Base-by-base conservation (phyloP, 352 stramenopile species). In the Blastocystis sp. region DNA sequence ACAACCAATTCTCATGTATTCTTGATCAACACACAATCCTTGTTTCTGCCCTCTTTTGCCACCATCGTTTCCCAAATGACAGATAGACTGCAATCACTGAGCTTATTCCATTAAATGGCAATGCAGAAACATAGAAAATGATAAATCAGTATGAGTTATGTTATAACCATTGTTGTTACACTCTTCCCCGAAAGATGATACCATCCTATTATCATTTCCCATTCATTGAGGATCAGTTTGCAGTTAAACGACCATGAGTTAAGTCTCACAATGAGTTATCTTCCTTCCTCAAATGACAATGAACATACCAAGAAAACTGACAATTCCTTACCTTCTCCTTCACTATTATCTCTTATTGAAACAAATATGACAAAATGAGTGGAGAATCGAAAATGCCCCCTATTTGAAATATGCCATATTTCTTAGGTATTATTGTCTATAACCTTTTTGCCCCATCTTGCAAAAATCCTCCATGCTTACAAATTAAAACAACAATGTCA, bases 171-270 rank as follows among this genome's bases (percentile, higher is more conserved):
- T 80, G 69, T 54, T 80, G 69, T 61, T 80, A 80, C 69, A 54
- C 69, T 80, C 69, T 80, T 80, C 69, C 69, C 69, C 69, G 69
- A 80, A 80, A 80, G 69, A 80, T 80, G 69, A 65, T 80, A 80
- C 69, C 69, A 80, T 80, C 69, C 58, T 63, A 19, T 80, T 80
- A 49, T 80, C 24, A 58, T 59, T 32, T 9, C 16, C 24, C 16
- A 63, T 9, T 9, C 14, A 69, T 46, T 35, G n/a, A 63, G 69
- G 69, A 37, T 80, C 69, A 80, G 69, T 32, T 80, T 80, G 69
- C 69, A 80, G 69, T 80, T 80, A 80, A 80, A 63, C 49, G 43
- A 63, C 42, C 69, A 59, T 63, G 42, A 54, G 24, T 80, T 80
- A n/a, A 80, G 69, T 80, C 69, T 80, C 69, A 59, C 9, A 12